These are phyloP conservation scores for Arachnopeziza araneosa DNA, from an alignment of 2,329 filamentous ascomycete genomes.

Conservation along the genomic window DNA sequence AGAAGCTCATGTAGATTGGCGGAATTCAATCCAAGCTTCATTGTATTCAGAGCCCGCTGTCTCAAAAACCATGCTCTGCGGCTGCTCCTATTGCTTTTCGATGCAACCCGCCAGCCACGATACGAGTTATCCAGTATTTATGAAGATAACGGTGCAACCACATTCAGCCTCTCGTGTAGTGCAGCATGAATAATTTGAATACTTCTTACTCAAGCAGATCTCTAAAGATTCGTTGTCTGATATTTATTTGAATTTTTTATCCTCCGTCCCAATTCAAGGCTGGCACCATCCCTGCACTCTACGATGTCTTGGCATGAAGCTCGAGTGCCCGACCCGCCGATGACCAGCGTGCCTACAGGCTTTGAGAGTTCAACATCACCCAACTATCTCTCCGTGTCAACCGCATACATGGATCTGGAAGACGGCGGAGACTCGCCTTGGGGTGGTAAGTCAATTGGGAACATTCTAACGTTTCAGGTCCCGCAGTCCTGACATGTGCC, in stretches of 20 bases:
- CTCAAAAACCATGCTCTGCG: background rate
- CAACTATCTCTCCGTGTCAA: slow-evolving; percentile 8
- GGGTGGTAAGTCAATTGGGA: slow-evolving; percentile 35
- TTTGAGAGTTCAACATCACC: slow-evolving; percentile 8
- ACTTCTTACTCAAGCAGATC: background rate
- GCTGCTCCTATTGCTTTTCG: background rate
- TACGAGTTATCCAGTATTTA: background rate
- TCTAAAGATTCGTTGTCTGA: background rate
- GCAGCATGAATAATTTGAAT: background rate
- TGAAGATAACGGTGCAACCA: background rate
- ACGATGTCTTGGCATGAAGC: slow-evolving; percentile 11
- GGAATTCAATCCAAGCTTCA: too few relatives aligned
- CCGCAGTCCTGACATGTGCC: slow-evolving; percentile 10
- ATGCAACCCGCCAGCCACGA: background rate
- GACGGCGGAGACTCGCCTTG: slow-evolving; percentile 40
- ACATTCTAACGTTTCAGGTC: background rate
- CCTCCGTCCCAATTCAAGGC: background rate
- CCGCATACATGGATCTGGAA: slow-evolving; percentile 37
- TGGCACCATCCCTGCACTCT: background rate
- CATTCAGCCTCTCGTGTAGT: background rate
- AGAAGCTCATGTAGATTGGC: too few relatives aligned
- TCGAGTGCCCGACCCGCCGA: slow-evolving; percentile 1
- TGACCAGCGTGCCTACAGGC: slow-evolving; percentile 6
- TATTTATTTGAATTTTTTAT: background rate
- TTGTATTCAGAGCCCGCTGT: background rate